phyloP scores from a whole-genome alignment of 805 yeast genomes.

The Yarrowia sp. region DNA sequence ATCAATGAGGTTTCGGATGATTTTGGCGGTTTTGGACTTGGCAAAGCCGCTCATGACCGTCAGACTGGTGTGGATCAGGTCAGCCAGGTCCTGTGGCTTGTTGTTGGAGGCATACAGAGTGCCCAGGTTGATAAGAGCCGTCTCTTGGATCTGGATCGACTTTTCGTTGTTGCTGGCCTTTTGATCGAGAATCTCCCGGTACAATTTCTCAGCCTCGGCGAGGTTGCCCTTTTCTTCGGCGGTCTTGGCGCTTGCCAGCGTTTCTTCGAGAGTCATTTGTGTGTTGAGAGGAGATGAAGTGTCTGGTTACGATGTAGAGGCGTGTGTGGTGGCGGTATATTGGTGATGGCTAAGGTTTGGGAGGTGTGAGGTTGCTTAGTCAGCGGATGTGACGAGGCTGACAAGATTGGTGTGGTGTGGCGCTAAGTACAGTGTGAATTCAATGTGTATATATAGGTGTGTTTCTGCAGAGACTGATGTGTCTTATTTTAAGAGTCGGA shows the following conservation, averaged over 20 bases:
- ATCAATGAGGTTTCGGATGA: slow-evolving; percentile 77
- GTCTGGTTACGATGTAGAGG: too few relatives aligned
- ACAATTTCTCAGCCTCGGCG: slow-evolving; percentile 58
- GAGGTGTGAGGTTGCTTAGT: neutral
- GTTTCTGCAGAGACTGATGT: too few relatives aligned
- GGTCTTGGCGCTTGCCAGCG: slow-evolving; percentile 58
- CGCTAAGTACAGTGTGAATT: too few relatives aligned
- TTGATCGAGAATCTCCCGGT: slow-evolving; percentile 46
- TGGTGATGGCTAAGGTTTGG: neutral
- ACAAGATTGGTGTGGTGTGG: neutral
- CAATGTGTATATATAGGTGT: too few relatives aligned
- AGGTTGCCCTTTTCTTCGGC: slow-evolving; percentile 50
- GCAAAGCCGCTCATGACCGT: slow-evolving; percentile 74
- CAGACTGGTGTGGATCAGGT: slow-evolving; percentile 65
- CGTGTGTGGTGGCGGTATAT: neutral
- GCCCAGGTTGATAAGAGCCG: slow-evolving; percentile 73
- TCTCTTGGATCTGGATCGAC: slow-evolving; percentile 55
- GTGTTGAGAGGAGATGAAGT: neutral
- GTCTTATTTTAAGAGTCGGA: too few relatives aligned
- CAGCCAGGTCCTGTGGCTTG: slow-evolving; percentile 51
- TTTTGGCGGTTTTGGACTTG: slow-evolving; percentile 91
- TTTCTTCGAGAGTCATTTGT: slow-evolving; percentile 25
- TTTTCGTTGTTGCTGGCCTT: slow-evolving; percentile 38
- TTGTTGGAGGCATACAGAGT: slow-evolving; percentile 53
- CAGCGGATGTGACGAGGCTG: neutral